Evolutionary conservation across 495 filamentous ascomycete species (phyloP), one percentile per base, ranked within the genome.

Genomic region (Chaetomium cochliodes): DNA sequence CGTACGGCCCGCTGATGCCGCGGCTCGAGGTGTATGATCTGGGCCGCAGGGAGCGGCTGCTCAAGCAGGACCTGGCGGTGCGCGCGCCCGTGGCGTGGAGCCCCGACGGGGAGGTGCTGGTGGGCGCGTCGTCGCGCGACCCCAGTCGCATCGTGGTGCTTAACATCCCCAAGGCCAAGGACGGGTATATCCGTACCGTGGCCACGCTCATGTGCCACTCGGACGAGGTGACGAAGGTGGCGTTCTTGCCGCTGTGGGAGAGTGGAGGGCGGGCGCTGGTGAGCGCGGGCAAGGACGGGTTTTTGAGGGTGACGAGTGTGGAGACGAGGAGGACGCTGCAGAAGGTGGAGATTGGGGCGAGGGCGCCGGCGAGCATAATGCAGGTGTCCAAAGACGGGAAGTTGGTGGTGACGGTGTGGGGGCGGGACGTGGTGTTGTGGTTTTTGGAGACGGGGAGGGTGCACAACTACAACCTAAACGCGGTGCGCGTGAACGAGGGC

Each of bases 321-420:
- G 26, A 7, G 20, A 57, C 62, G 3, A 68, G 68, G n/a, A 56
- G 62, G 58, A 74, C 73, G 59, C 50, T 72, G 41, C 51, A 60
- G 49, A 65, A 66, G 66, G 60, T 70, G 22, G 68, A 75, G 53
- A 46, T 74, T 12, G 65, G 49, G n/a, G 39, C 50, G 18, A 37
- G 60, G 42, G 42, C 47, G 20, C 49, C 56, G 26, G 65, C 68
- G 26, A 65, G 62, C 22, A 54, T 67, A 6, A 12, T 74, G 63
- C 42, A 46, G 47, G 67, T 76, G 16, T 67, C 70, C 33, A 44
- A 18, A n/a, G 70, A 70, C 20, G 72, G 72, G 58, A 20, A 22
- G 13, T 23, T 58, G 46, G 68, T 72, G 18, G 67, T 69, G 22
- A 68, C 65, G 30, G 64, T 74, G 13, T 76, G 73, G 73, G 72